Base-by-base conservation (phyloP, 305 asterid genomes). In the Fraxinus latifolia region DNA sequence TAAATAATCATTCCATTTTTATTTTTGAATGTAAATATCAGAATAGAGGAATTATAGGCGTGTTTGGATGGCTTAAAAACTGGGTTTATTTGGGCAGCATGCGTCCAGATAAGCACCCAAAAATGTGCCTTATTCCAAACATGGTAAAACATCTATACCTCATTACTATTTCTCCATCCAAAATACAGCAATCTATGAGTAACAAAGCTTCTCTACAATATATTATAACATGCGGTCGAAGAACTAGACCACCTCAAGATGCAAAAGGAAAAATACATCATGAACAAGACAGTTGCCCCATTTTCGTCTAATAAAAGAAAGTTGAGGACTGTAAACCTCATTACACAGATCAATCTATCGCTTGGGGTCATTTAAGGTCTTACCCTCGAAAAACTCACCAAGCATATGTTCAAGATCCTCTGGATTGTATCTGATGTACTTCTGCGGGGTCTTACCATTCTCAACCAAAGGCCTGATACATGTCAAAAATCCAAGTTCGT, bases 341-440 rank as follows among this genome's bases (percentile, higher is more conserved):
- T 14, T 8, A 31, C 37, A 29, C 4, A 29, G 75, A 70, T 31
- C 23, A 82, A 67, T 78, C 90, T 92, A 94, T 19, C 97, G 92
- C 87, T 81, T 94, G 27, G 95, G 92, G 83, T 93, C 98, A 47
- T 91, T 92, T 67, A 93, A 85, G 76, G 94, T 92, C 91, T 92
- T 94, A 3, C 99, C 99, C 90, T 96, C 98, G 19, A 96, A 96
- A 83, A 96, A 93, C 83, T 94, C 99, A 31, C 96, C 94, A 32
- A 96, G 97, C 99, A 96, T 96, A 55, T 85, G 95, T 70, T 96
- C 99, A 31, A 96, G 98, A 93, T 94, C 99, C 85, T 94, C 98
- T 0, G 97, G 94, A 1, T 93, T 91, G 91, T 90, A 96, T 84
- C 98, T 90, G 88, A 96, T 92, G 89, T 94, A 96, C 87, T 94